A percentile compares a stretch with the other conserved stretches of the same genome.
Conservation (phyloP, 805 yeast genomes). For the Kluyveromyces wickerhamii region DNA sequence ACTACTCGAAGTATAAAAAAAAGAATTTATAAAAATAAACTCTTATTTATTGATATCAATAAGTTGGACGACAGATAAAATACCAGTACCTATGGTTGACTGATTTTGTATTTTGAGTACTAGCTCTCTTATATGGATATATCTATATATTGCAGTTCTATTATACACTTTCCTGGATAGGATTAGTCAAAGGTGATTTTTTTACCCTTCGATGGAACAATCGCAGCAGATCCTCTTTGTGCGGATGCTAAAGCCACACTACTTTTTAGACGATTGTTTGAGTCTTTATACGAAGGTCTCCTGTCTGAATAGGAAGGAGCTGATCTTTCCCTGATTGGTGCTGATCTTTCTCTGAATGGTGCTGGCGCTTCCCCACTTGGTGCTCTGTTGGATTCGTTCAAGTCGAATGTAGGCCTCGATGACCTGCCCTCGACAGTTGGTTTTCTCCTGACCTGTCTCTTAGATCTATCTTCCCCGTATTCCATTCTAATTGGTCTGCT, state of each 20-base stretch:
- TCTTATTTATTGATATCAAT: no score
- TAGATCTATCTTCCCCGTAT: slow-evolving; percentile 90
- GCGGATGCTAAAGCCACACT: slow-evolving; percentile 85
- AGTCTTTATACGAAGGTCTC: slow-evolving; percentile 17
- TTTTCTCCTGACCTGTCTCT: slow-evolving; percentile 46
- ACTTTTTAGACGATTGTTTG: slow-evolving; percentile 52
- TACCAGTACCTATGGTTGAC: no score
- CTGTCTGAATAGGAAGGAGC: slow-evolving; percentile 11
- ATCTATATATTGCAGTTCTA: no score
- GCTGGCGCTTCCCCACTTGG: slow-evolving; percentile 7
- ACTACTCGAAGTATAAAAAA: no score
- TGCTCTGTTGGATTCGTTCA: slow-evolving; percentile 6
- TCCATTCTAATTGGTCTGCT: slow-evolving; percentile 79
- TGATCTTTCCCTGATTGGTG: slow-evolving; percentile 8
- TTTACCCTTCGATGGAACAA: slow-evolving; percentile 86
- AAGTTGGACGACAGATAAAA: no score
- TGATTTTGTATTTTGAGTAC: no score
- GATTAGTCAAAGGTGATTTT: slow-evolving; percentile 39
- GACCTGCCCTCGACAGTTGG: slow-evolving; percentile 4
- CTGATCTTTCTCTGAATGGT: slow-evolving; percentile 7
- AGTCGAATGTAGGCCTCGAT: slow-evolving; percentile 3
- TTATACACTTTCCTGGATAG: no score
- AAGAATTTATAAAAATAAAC: no score
- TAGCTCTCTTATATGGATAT: no score
- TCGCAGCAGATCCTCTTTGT: slow-evolving; percentile 81